Percentiles rank a stretch among this genome's conserved stretches.
These are phyloP conservation scores for Alternaria ventricosa DNA, from an alignment of 2,329 filamentous ascomycete species.

Conservation along the genomic window DNA sequence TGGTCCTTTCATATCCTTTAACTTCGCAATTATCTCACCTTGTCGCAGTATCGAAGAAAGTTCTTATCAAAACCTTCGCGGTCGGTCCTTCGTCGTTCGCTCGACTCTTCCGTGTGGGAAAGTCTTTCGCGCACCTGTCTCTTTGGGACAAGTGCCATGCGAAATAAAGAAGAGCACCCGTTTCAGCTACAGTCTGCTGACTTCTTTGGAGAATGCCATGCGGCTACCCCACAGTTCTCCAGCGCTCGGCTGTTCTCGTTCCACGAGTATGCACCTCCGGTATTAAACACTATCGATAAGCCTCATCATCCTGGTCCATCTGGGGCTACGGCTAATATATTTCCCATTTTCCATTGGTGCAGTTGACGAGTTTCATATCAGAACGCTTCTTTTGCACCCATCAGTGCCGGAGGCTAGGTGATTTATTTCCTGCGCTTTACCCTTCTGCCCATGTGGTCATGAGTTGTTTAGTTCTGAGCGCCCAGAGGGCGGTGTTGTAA, in stretches of 20 bases:
- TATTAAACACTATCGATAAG: constrained; percentile 39
- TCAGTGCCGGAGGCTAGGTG: constrained; percentile 19
- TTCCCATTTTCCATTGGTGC: constrained; percentile 17
- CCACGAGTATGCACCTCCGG: constrained; percentile 21
- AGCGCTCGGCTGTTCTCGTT: constrained; percentile 27
- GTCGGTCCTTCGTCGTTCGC: not conserved
- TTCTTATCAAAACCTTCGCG: not conserved
- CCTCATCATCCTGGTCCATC: constrained; percentile 19
- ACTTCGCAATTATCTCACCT: not conserved
- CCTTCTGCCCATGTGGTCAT: constrained; percentile 11
- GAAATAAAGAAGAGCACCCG: not conserved
- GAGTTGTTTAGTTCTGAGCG: constrained; percentile 1
- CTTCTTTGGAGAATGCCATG: constrained; percentile 7
- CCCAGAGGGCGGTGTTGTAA: not conserved
- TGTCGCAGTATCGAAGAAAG: not conserved
- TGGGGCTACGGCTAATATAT: constrained; percentile 26
- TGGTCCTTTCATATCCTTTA: not conserved
- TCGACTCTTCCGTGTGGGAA: not conserved
- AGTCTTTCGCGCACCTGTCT: not conserved
- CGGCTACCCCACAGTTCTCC: constrained; percentile 20
- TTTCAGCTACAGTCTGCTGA: constrained; percentile 11
- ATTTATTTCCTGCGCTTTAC: constrained; percentile 16
- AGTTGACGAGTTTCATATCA: constrained; percentile 24
- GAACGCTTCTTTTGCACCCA: constrained; percentile 20
- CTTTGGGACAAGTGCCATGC: not conserved